phyloP scores from a whole-genome alignment of 148 eudicot species.

The Camellia lanceoleosa region DNA sequence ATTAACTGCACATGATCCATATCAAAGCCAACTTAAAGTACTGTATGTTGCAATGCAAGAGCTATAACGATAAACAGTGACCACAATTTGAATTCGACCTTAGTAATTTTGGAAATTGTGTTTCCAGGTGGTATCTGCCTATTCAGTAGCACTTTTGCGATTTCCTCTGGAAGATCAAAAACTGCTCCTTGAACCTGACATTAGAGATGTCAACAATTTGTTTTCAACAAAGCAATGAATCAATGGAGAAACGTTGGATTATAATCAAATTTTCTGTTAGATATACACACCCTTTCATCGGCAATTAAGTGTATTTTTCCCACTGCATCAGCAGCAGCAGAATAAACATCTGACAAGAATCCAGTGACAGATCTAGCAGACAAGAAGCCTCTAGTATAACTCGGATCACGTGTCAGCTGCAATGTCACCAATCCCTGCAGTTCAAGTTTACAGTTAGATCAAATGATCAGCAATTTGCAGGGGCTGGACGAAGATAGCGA shows the following conservation, averaged over 20 bases:
- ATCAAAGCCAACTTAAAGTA: background rate
- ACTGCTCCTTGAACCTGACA: slow-evolving; percentile 90
- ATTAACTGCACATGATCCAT: background rate
- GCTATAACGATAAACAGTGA: background rate
- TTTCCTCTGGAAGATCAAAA: slow-evolving; percentile 96
- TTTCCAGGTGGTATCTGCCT: slow-evolving; percentile 83
- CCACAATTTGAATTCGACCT: slow-evolving; percentile 39
- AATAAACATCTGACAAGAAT: slow-evolving; percentile 76
- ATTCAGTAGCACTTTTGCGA: slow-evolving; percentile 69
- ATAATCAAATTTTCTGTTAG: too few relatives aligned
- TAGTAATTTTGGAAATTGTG: slow-evolving; percentile 69
- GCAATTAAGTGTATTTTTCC: slow-evolving; percentile 92
- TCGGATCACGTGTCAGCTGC: slow-evolving; percentile 77
- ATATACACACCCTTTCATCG: slow-evolving; percentile 56
- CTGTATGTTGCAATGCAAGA: background rate
- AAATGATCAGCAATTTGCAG: background rate
- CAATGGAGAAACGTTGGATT: slow-evolving; percentile 4
- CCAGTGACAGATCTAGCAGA: slow-evolving; percentile 93
- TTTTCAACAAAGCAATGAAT: background rate
- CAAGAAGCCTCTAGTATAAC: slow-evolving; percentile 60
- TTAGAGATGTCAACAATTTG: background rate
- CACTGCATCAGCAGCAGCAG: slow-evolving; percentile 88
- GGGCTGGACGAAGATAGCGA: background rate
- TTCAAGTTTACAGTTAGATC: slow-evolving; percentile 18
- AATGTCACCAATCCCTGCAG: slow-evolving; percentile 85